A percentile compares a stretch with the other conserved stretches of the same genome.
phyloP scores from a whole-genome alignment of 345 rosid species.

The rapeseed (Brassica napus) region DNA sequence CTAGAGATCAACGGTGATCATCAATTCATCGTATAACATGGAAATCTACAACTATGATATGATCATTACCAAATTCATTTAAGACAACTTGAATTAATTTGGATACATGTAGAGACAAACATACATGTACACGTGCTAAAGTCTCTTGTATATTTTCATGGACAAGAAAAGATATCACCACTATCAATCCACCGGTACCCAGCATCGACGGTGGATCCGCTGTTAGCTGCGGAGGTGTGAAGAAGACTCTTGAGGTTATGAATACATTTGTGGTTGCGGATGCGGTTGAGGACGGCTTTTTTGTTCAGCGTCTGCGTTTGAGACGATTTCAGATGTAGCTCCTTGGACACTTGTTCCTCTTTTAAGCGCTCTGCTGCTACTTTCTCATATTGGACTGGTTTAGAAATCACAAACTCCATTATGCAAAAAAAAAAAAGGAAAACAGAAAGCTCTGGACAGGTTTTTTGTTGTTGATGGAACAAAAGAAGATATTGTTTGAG shows the following conservation, averaged over 20 bases:
- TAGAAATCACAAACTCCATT: constrained; percentile 26
- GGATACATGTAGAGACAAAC: neutral
- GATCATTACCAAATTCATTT: neutral
- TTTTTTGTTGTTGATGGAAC: neutral
- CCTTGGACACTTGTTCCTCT: constrained; percentile 34
- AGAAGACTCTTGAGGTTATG: constrained; percentile 33
- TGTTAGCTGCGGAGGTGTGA: constrained; percentile 9
- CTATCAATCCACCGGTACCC: constrained; percentile 37
- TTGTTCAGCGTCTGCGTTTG: constrained; percentile 35
- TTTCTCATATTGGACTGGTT: neutral
- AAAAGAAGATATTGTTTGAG: constrained; percentile 10
- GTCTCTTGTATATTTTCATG: neutral
- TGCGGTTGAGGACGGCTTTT: constrained; percentile 41
- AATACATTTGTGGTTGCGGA: constrained; percentile 39
- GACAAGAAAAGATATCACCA: constrained; percentile 39
- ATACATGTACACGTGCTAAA: constrained; percentile 16
- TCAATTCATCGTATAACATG: neutral
- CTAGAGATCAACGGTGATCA: constrained; percentile 15
- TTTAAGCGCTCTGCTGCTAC: constrained; percentile 23
- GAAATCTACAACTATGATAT: neutral
- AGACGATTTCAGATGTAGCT: constrained; percentile 35
- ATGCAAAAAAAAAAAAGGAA: neutral
- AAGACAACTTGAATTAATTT: neutral
- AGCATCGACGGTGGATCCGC: constrained; percentile 27
- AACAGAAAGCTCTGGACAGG: neutral